These are phyloP conservation scores for Lactarius psammicola DNA, from an alignment of 768 basidiomycete genomes.

Conservation along the genomic window DNA sequence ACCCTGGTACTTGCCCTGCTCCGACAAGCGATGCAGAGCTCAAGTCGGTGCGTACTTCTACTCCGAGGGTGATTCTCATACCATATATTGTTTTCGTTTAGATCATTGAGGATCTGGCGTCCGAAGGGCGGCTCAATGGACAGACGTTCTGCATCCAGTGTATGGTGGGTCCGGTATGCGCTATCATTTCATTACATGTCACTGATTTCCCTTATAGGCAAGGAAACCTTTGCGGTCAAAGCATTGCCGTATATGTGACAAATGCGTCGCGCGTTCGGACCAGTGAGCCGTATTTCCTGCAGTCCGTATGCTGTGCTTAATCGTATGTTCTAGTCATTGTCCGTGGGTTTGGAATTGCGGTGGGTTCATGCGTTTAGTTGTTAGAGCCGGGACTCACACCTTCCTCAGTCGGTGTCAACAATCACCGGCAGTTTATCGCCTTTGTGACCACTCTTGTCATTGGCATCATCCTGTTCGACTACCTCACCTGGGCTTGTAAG, in stretches of 20 bases:
- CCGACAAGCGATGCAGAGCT: conserved; percentile 81
- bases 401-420: conserved; percentile 75
- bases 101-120: conserved; percentile 90
- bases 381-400: conserved; percentile 12
- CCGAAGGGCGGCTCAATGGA: conserved; percentile 85
- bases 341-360: conserved; percentile 99
- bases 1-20: conserved; percentile 84
- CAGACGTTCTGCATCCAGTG: conserved; percentile 96
- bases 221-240: conserved; percentile 91
- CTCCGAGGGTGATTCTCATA: neutral
- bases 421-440: conserved; percentile 94
- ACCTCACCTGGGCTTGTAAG: conserved; percentile 80
- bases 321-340: conserved; percentile 64
- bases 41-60: conserved; percentile 63
- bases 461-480: conserved; percentile 79
- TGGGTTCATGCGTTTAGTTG: conserved; percentile 40
- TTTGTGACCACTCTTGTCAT: conserved; percentile 85
- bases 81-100: conserved; percentile 33
- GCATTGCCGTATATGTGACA: conserved; percentile 90
- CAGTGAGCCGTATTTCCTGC: conserved; percentile 58
- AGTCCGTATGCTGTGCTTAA: conserved; percentile 16
- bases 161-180: conserved; percentile 56
- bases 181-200: neutral
- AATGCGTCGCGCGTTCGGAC: conserved; percentile 86
- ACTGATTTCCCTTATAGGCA: conserved; percentile 45